Percentiles rank a stretch among this genome's conserved stretches.
Evolutionary conservation across 495 filamentous ascomycete species (phyloP).

Genomic region (Penicillium manginii): DNA sequence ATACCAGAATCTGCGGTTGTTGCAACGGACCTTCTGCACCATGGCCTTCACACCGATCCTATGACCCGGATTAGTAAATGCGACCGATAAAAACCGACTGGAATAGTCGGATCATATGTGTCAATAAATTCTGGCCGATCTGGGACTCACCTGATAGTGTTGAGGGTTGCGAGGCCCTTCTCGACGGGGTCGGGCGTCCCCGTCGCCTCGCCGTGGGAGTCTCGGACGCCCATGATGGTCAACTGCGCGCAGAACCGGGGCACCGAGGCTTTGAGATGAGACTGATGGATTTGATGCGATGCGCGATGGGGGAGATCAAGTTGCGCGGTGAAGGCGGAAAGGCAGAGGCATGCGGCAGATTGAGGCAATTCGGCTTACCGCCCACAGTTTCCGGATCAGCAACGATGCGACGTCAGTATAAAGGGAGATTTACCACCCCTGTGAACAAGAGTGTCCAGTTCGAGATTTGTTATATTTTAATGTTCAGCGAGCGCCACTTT

Average conservation of each 20-base stretch:
- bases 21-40: conserved; percentile 64
- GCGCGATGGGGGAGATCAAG: conserved; percentile 26
- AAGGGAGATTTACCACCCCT: too few species aligned
- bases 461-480: too few species aligned
- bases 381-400: conserved; percentile 1
- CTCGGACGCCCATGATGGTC: conserved; percentile 50
- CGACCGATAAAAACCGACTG: conserved; percentile 46
- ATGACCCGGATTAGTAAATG: conserved; percentile 43
- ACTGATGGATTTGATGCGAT: conserved; percentile 26
- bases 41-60: conserved; percentile 76
- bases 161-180: conserved; percentile 78
- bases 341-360: conserved; percentile 7
- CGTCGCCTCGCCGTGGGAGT: conserved; percentile 51
- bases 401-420: background rate
- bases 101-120: background rate
- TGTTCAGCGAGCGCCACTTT: too few species aligned
- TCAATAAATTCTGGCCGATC: background rate
- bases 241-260: conserved; percentile 5
- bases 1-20: conserved; percentile 22
- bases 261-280: conserved; percentile 26
- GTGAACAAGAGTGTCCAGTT: too few species aligned
- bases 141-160: conserved; percentile 68
- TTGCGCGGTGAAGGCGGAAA: conserved; percentile 20
- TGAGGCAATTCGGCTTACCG: conserved; percentile 15
- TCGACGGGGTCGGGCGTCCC: conserved; percentile 67